phyloP scores from a whole-genome alignment of 2,329 filamentous ascomycete species.

The Eutypella sp. region DNA sequence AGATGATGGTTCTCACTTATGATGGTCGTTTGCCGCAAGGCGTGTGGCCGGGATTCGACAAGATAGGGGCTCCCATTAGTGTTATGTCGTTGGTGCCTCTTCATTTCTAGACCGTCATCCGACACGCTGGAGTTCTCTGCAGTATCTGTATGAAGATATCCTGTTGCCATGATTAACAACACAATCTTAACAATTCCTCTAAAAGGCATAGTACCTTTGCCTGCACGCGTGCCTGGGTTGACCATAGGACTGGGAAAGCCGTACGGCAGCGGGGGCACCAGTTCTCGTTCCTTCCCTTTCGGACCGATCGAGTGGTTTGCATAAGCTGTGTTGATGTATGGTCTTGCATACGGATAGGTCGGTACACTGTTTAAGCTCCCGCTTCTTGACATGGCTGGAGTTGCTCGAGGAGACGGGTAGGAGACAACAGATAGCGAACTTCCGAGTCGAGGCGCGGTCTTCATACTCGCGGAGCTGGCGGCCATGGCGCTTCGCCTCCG shows the following conservation, averaged over 20 bases:
- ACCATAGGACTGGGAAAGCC: slow-evolving; percentile 9
- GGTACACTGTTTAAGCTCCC: slow-evolving; percentile 40
- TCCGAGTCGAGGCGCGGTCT: slow-evolving; percentile 37
- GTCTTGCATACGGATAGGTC: slow-evolving; percentile 16
- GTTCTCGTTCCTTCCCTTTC: slow-evolving; percentile 24
- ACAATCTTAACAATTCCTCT: slow-evolving; percentile 6
- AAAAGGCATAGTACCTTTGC: slow-evolving; percentile 13
- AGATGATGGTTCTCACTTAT: slow-evolving; percentile 18
- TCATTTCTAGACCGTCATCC: slow-evolving; percentile 18
- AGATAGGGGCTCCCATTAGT: slow-evolving; percentile 8
- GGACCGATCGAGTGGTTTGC: slow-evolving; percentile 9
- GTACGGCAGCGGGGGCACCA: slow-evolving; percentile 7
- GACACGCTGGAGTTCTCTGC: slow-evolving; percentile 13
- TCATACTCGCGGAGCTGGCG: slow-evolving; percentile 29
- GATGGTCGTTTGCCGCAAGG: slow-evolving; percentile 12
- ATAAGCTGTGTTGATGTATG: slow-evolving; percentile 14
- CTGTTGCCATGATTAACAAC: slow-evolving; percentile 9
- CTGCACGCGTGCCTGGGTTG: slow-evolving; percentile 12
- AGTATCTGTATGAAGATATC: slow-evolving; percentile 7
- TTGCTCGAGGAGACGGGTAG: slow-evolving; percentile 38
- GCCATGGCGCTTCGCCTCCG: slow-evolving; percentile 43
- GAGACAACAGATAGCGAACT: slow-evolving; percentile 44
- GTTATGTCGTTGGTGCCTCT: slow-evolving; percentile 5
- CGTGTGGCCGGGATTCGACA: slow-evolving; percentile 9
- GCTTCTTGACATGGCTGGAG: slow-evolving; percentile 33